A percentile compares a stretch with the other conserved stretches of the same genome.
These are phyloP conservation scores for Colletotrichum sansevieriae DNA, from an alignment of 2,329 filamentous ascomycete species.

Conservation along the genomic window DNA sequence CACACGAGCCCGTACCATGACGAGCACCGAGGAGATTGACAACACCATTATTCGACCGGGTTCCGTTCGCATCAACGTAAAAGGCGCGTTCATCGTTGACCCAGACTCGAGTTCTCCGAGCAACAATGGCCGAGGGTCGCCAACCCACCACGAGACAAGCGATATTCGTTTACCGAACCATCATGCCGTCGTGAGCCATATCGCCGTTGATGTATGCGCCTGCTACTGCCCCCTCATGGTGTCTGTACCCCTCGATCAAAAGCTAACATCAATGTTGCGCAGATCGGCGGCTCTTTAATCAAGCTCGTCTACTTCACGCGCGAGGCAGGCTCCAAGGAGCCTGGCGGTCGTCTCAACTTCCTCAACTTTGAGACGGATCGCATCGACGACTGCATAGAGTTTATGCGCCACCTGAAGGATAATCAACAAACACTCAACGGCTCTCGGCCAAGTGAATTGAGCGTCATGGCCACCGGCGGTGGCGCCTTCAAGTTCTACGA, in stretches of 20 bases:
- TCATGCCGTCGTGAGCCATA: conserved; percentile 93
- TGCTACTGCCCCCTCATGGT: conserved; percentile 42
- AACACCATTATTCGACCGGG: conserved; percentile 73
- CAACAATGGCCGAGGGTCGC: conserved; percentile 60
- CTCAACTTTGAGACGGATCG: conserved; percentile 95
- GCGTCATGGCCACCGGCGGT: conserved; percentile 95
- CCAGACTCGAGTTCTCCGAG: conserved; percentile 73
- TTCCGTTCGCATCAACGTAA: conserved; percentile 93
- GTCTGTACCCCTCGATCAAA: conserved; percentile 21
- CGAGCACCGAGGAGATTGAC: conserved; percentile 69
- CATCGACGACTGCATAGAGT: conserved; percentile 93
- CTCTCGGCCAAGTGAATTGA: conserved; percentile 77
- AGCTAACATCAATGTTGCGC: conserved; percentile 37
- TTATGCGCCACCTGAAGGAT: conserved; percentile 86
- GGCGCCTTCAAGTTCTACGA: conserved; percentile 98
- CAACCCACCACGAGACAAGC: conserved; percentile 77
- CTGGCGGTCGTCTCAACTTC: conserved; percentile 93
- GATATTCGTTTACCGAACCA: conserved; percentile 98
- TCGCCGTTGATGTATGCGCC: conserved; percentile 87
- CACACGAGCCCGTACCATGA: conserved; percentile 52
- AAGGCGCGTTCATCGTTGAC: conserved; percentile 96
- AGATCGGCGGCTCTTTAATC: conserved; percentile 96
- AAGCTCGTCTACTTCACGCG: conserved; percentile 98
- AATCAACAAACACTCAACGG: conserved; percentile 85
- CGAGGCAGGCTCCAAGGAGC: conserved; percentile 82